Evolutionary conservation across 1,284 basidiomycete species (phyloP), one percentile per base, ranked within the genome.

Genomic region (Rhizopogon hawkerae): DNA sequence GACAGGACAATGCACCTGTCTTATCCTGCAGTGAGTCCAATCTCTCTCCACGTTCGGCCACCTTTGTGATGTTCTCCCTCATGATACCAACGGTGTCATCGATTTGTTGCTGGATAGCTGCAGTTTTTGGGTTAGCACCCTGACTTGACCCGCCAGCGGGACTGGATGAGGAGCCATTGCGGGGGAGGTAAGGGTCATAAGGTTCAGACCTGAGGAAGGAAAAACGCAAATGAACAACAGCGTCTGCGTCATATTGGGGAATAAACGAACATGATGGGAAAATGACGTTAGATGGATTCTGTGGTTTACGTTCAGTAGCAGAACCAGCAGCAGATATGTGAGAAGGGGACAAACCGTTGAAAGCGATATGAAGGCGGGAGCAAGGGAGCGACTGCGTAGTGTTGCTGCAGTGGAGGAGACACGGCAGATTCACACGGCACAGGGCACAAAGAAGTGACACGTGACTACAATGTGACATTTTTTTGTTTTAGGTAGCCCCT

Each of bases 51-150:
- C 95, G 77, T 74, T 98, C 93, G 18, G 92, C 89, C 31, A 97
- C 93, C 69, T 92, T 92, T 58, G 85, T 89, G 61, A 98, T 97
- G 72, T 98, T 98, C 61, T 97, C 92, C 63, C 92, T 80, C 95
- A 98, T 98, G 62, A 96, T 93, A 45, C 87, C 90, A 54, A 95
- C 91, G 33, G 92, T 96, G 63, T 91, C 87, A 64, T 97, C 91
- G 59, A 97, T 96, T 70, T 97, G 92, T 29, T 79, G 78, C 69
- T 97, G 92, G 60, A 97, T 94, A 49, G 87, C 89, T 10, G 89
- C 88, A 0, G 92, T 95, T 79, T 93, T 92, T 54, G 86, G 62
- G 66, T 84, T 91, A 54, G 79, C 81, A 29, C 69, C 67, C 26
- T 73, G 63, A 11, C 65, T 48, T 46, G 52, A 62, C 35, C 72